These are phyloP conservation scores for Ulmus americana DNA, from an alignment of 331 rosid species.

Conservation along the genomic window DNA sequence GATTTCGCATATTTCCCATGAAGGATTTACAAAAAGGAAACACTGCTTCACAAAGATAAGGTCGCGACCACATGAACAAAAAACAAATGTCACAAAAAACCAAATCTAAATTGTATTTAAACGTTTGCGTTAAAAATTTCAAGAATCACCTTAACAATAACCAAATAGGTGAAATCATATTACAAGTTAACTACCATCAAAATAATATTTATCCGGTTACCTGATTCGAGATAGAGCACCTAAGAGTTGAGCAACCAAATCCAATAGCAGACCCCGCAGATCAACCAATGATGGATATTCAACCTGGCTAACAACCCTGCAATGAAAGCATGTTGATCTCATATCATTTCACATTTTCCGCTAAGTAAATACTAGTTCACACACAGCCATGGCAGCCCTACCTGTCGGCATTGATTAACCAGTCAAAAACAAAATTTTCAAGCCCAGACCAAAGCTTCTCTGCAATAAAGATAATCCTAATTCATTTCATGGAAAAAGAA, in stretches of 20 bases:
- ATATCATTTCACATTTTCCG: not conserved
- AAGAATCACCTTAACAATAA: not conserved
- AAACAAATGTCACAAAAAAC: not conserved
- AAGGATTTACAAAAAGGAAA: too few species aligned
- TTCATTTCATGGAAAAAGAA: not conserved
- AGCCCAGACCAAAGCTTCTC: slow-evolving; percentile 99
- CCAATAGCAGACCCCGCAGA: slow-evolving; percentile 93
- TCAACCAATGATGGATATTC: slow-evolving; percentile 98
- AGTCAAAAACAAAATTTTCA: slow-evolving; percentile 95
- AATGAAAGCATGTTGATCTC: slow-evolving; percentile 32
- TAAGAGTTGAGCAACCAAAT: slow-evolving; percentile 93
- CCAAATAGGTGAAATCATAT: slow-evolving; percentile 6
- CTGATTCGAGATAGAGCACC: slow-evolving; percentile 99
- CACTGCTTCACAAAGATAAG: not conserved
- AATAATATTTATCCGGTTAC: slow-evolving; percentile 31
- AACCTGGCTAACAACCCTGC: slow-evolving; percentile 98
- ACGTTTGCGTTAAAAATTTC: not conserved
- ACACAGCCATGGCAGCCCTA: slow-evolving; percentile 30
- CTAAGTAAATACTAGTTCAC: slow-evolving; percentile 10
- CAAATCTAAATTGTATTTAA: not conserved
- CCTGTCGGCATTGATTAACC: slow-evolving; percentile 99
- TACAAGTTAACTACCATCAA: not conserved
- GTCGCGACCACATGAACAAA: not conserved
- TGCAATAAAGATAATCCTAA: slow-evolving; percentile 28
- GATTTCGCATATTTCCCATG: too few species aligned